Conservation (phyloP, 768 basidiomycete species). For the Tylopilus sp. region DNA sequence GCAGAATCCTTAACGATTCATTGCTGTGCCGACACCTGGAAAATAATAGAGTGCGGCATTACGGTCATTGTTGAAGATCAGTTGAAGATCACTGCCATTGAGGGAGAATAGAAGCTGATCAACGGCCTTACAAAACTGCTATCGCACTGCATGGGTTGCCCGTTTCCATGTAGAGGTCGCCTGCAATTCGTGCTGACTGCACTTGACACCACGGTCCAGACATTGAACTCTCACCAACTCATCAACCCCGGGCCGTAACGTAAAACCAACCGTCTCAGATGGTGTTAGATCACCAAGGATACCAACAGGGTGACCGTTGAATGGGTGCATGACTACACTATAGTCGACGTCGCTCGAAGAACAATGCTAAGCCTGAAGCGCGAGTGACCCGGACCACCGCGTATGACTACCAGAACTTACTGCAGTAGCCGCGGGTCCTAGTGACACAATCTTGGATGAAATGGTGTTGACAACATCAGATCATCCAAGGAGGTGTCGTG, state of each 20-base stretch:
- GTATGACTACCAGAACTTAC: not conserved
- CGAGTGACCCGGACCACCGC: not conserved
- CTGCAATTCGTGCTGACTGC: not conserved
- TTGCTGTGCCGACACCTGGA: constrained; percentile 8
- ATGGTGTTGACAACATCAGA: constrained; percentile 2
- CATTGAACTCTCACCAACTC: not conserved
- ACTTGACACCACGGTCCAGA: constrained; percentile 1
- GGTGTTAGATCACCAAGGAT: constrained; percentile 3
- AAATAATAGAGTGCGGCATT: constrained; percentile 11
- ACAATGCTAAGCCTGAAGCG: constrained; percentile 7
- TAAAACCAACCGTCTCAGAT: constrained; percentile 13
- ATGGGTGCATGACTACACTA: not conserved
- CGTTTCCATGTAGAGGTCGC: not conserved
- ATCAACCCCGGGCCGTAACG: constrained; percentile 12
- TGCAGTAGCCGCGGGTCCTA: not conserved
- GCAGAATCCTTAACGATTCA: constrained; percentile 1
- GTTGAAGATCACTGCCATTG: constrained; percentile 29
- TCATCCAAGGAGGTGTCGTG: not conserved
- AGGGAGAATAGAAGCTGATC: constrained; percentile 26
- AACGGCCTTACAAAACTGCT: constrained; percentile 10
- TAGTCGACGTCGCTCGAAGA: not conserved
- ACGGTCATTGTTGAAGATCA: constrained; percentile 19
- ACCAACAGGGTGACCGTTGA: constrained; percentile 1
- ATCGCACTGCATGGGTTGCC: constrained; percentile 3
- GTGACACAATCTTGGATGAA: not conserved